Evolutionary conservation across 768 basidiomycete species (phyloP), one percentile per base, ranked within the genome.

Genomic region (Pleurotus sapidus): DNA sequence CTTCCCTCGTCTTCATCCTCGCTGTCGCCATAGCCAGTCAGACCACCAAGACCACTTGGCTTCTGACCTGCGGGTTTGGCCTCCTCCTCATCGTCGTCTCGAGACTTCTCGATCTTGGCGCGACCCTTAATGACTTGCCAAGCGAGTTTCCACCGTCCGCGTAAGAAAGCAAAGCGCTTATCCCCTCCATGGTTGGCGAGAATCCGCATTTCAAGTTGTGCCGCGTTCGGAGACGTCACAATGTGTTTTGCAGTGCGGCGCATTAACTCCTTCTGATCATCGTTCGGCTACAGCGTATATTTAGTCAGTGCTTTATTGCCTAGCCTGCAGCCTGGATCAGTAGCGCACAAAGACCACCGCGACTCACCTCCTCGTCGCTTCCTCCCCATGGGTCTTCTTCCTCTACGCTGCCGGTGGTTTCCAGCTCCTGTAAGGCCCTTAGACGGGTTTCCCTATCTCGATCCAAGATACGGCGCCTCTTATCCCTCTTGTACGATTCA

Each of bases 131-230:
- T 70, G 1, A 70, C 64, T 27, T 71, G 71, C 93, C 93, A 96
- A 3, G 79, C 74, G 2, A 71, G 71, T 55, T 77, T 76, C 86
- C 89, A 94, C 20, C 90, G 74, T 2, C 93, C 93, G 34, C 85
- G 80, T 46, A 96, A 69, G 68, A 95, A 95, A 1, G 87, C 83
- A 65, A 97, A 95, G 5, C 90, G 80, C 46, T 76, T 73, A 67
- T 96, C 93, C 11, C 77, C 73, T 0, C 91, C 88, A 64, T 95
- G 83, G 63, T 96, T 93, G 8, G 94, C 87, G 14, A 96, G 75
- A 63, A 97, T 94, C 5, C 93, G 83, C 79, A 94, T 86, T 68
- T 95, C 93, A 20, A 96, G 78, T 60, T 93, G 86, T 0, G 86
- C 83, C 14, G 91, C 82, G 64, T 95, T 93, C 1, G 87, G 84